A percentile compares a stretch with the other conserved stretches of the same genome.
Conservation (phyloP, 2,329 filamentous ascomycete species). For the Endoconidiophora polonica region DNA sequence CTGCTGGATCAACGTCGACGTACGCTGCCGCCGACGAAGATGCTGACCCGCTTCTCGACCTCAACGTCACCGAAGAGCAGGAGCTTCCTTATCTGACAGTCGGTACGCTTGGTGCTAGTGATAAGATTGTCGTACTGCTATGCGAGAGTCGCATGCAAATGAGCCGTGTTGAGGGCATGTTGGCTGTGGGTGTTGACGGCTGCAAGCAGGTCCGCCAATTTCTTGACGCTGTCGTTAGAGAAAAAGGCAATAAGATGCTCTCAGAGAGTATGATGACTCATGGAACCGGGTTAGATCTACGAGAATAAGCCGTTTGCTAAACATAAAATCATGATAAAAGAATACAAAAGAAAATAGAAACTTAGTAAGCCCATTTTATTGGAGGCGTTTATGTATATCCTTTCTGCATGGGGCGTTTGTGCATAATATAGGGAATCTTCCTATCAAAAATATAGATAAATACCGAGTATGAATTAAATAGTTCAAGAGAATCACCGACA, state of each 20-base stretch:
- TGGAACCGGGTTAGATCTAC: slow-evolving; percentile 1
- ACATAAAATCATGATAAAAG: no score
- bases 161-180: slow-evolving; percentile 71
- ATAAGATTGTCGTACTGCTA: slow-evolving; percentile 61
- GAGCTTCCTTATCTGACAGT: slow-evolving; percentile 83
- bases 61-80: slow-evolving; percentile 66
- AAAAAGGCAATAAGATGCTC: slow-evolving; percentile 49
- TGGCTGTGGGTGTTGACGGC: slow-evolving; percentile 80
- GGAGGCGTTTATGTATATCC: no score
- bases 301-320: background rate
- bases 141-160: slow-evolving; percentile 84
- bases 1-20: slow-evolving; percentile 61
- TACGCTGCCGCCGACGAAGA: slow-evolving; percentile 47
- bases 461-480: no score
- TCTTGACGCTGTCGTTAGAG: slow-evolving; percentile 62
- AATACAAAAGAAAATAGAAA: no score
- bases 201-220: slow-evolving; percentile 74
- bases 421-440: no score
- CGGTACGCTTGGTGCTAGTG: slow-evolving; percentile 56
- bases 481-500: no score
- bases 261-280: slow-evolving; percentile 1
- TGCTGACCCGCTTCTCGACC: slow-evolving; percentile 63
- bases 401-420: no score
- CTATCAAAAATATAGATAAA: no score
- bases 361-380: no score